Base-by-base conservation (phyloP, 2,329 filamentous ascomycete genomes). In the Penicillium olsonii region DNA sequence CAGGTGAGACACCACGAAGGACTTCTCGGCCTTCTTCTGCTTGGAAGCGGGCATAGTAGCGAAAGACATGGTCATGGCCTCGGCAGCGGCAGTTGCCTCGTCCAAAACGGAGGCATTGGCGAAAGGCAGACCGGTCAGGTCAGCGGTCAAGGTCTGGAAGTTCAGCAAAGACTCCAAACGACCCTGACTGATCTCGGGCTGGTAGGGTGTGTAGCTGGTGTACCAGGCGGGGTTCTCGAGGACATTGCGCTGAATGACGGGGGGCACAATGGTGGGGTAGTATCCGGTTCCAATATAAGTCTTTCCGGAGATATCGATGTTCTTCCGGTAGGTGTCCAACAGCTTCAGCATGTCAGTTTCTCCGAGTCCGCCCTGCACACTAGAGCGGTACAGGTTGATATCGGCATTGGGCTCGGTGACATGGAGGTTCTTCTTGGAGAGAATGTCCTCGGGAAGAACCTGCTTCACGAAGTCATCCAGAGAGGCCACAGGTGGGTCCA, bases 211-310 rank as follows among this genome's bases (percentile, higher is more conserved):
- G 72, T 97, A 96, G 75, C 91, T 96, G 34, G 92, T 97, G 71
- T 97, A 97, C 92, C 92, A 97, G 9, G 87, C 91, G 5, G 92
- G 92, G 69, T 88, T 92, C 78, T 97, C 91, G 50, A 97, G 77
- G 4, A 97, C 81, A 68, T 96, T 96, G 60, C 92, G 82, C 78
- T 94, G 90, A 69, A 97, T 95, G 49, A 96, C 92, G 48, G 90
- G 83, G 4, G 92, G 92, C 1, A 89, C 87, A 59, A 87, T 82
- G n/a, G 90, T 92, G 29, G 84, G 87, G 58, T 92, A 90, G 78
- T 96, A 97, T 50, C 92, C 92, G 50, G 83, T 84, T 4, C 92
- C 92, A 58, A 96, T 92, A 66, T 92, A 88, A 65, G 84, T 67
- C 49, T 73, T 85, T 56, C 80, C 78, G 45, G 80, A 78, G 26